Base-by-base conservation (phyloP, 495 filamentous ascomycete species). In the Podospora pseudopauciseta region DNA sequence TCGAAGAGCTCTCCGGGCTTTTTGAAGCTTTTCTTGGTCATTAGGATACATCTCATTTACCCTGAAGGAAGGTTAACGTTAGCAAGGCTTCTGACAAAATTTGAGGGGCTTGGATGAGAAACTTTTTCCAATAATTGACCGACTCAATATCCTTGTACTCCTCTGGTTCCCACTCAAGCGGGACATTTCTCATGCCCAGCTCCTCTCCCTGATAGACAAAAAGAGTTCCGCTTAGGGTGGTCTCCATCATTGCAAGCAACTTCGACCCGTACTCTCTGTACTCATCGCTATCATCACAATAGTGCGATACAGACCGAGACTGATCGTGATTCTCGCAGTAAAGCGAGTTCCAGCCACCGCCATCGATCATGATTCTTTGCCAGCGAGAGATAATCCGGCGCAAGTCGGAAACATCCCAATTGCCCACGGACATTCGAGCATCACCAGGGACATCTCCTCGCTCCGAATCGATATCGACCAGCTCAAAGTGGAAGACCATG, bases 281-380 rank as follows among this genome's bases (percentile, higher is more conserved):
- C 62, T 84, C 76, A 15, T 85, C 82, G 6, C 77, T 74, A 64
- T 86, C 80, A 4, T 80, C 79, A 20, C 74, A 73, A 66, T 81
- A 92, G 13, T 89, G 84, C 53, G 88, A 88, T 26, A 92, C 82
- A 6, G 84, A 85, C 11, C 90, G 84, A 6, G 85, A 82, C 65
- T 91, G 86, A 72, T 92, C 90, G 72, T 93, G 90, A 68, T 91
- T 93, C 73, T 92, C 90, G 74, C 85, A 86, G 79, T 88, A 92
- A 9, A 88, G 79, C 0, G 89, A 86, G 63, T 89, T 91, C 90
- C 90, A 92, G 23, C 86, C 90, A 68, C 87, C 86, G 55, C 85
- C 88, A n/a, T 82, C 80, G 71, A 88, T 84, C 80, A 92, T 91
- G 72, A 89, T 87, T 0, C 71, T 84, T 75, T 92, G 89, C 88